Conservation (phyloP, 2,329 filamentous ascomycete species). For the Akanthomyces muscarius region DNA sequence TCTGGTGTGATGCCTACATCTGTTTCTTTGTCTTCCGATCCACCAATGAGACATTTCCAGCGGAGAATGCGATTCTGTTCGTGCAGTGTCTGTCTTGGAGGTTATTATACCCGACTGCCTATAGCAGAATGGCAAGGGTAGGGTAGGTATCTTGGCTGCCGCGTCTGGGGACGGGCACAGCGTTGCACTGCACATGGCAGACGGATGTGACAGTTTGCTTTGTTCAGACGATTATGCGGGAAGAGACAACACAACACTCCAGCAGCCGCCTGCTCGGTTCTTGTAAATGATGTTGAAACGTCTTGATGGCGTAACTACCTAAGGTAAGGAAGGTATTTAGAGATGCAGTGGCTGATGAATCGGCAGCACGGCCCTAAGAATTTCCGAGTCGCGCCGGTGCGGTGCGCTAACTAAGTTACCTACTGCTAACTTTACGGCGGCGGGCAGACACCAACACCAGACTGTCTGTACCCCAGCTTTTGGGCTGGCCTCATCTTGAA, state of each 20-base stretch:
- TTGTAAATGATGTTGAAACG: neutral
- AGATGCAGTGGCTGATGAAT: neutral
- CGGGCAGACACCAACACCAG: neutral
- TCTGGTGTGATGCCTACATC: neutral
- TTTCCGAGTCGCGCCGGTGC: constrained; percentile 9
- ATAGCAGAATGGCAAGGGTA: neutral
- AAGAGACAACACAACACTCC: neutral
- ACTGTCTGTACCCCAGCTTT: constrained; percentile 6
- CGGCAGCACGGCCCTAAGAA: constrained; percentile 16
- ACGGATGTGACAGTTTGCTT: neutral
- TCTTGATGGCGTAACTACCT: neutral
- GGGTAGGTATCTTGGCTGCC: no score
- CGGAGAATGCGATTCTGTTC: neutral
- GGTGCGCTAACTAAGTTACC: neutral
- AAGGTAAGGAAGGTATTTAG: no score
- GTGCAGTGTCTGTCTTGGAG: neutral
- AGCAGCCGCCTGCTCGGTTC: neutral
- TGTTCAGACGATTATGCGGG: neutral
- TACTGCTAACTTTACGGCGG: neutral
- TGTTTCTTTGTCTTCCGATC: neutral
- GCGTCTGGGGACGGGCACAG: neutral
- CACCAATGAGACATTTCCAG: neutral
- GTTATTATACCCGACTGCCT: constrained; percentile 1
- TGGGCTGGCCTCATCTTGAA: constrained; percentile 1
- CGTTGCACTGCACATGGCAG: neutral